Evolutionary conservation across 768 basidiomycete genomes (phyloP), one percentile per base, ranked within the genome.

Genomic region (Termitomyces sp.): DNA sequence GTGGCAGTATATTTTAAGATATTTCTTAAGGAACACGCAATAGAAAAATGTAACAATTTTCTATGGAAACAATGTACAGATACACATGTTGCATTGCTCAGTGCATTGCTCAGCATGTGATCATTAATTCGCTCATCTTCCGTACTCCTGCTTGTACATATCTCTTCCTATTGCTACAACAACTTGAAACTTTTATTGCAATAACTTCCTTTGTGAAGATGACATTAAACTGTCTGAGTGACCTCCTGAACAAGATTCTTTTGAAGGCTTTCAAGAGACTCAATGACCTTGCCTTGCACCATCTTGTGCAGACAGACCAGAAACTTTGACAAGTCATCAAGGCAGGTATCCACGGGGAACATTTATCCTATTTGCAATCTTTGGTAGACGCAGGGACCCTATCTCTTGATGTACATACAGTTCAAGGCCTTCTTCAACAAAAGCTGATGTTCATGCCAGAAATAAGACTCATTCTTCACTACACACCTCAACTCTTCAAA

Each of bases 231-330:
- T 12, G 31, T 13, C 44, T 58, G 9, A 31, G 15, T 39, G 56
- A 55, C 24, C 39, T 63, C 30, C 62, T 59, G 3, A 37, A 54
- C 27, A 59, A 63, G 31, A 49, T 63, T 18, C 57, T 63, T n/a
- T 33, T 55, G 12, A 50, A 58, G 20, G 55, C 58, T 46, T 60
- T 54, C 24, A 36, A 54, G 6, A 41, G 22, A 20, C 47, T 60
- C 22, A 54, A 63, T 36, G 24, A 57, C 18, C 37, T 31, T 2
- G 41, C 54, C 9, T 37, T 63, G 20, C 54, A 36, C 4, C 52
- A 48, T 30, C 47, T 63, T 18, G 33, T 48, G 0, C 18, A 42
- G 22, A 55, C 49, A 24, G 50, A 33, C 27, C 31, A 24, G 6
- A 37, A 30, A 33, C 49, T 57, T 24, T 30, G 39, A 7, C 34